Evolutionary conservation across 2,329 filamentous ascomycete species (phyloP).

Genomic region (Penicillium sp.): DNA sequence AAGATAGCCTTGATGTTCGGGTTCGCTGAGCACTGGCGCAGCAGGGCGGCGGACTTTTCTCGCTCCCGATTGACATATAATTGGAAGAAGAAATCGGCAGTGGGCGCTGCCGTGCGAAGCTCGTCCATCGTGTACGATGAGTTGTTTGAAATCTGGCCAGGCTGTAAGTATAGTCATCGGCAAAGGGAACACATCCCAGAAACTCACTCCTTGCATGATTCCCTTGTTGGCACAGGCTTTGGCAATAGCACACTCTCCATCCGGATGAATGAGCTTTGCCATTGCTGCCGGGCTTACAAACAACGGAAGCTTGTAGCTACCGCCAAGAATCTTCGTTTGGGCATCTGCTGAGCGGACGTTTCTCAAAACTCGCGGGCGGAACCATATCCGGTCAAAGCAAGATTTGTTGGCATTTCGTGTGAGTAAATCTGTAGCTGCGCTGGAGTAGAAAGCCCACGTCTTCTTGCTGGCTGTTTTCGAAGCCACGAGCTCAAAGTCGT

Average conservation of each 20-base stretch:
- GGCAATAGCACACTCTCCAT: conserved; percentile 62
- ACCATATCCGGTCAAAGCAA: conserved; percentile 56
- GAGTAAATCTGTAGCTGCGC: conserved; percentile 63
- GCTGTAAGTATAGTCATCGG: not conserved
- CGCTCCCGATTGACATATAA: conserved; percentile 56
- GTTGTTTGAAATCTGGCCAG: conserved; percentile 55
- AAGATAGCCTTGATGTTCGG: conserved; percentile 49
- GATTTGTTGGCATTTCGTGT: conserved; percentile 56
- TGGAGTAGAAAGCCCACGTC: conserved; percentile 69
- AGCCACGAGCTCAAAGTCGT: conserved; percentile 62
- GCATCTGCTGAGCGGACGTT: conserved; percentile 57
- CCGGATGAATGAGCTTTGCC: conserved; percentile 61
- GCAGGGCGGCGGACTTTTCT: conserved; percentile 49
- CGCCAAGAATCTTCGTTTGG: conserved; percentile 56
- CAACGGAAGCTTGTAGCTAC: conserved; percentile 55
- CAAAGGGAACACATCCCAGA: not conserved
- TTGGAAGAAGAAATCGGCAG: conserved; percentile 54
- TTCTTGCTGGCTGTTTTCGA: conserved; percentile 58
- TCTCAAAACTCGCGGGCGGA: conserved; percentile 59
- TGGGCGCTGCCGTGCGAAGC: conserved; percentile 47
- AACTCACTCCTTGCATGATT: conserved; percentile 55
- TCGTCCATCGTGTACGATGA: conserved; percentile 59
- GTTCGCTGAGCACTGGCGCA: conserved; percentile 43
- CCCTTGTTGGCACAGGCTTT: conserved; percentile 52
- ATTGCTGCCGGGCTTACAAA: conserved; percentile 66